Conservation (phyloP, 1,284 basidiomycete genomes). For the Cutaneotrichosporon sp. region DNA sequence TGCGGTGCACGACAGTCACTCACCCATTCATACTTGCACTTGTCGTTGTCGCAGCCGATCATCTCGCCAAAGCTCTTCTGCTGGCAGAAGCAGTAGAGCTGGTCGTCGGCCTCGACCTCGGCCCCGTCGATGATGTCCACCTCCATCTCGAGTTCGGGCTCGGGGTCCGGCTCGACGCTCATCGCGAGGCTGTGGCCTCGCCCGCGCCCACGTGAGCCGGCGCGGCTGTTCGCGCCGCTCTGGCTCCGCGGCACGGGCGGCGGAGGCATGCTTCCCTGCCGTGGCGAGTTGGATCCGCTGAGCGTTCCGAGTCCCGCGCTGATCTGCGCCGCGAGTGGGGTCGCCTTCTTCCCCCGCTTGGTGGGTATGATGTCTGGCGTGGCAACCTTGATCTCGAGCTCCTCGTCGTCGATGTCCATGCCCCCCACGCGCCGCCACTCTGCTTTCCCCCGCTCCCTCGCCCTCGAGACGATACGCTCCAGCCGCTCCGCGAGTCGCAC, state of each 20-base stretch:
- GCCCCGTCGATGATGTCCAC: constrained; percentile 29
- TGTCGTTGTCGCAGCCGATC: constrained; percentile 86
- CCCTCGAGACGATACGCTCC: constrained; percentile 46
- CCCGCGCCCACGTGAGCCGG: neutral
- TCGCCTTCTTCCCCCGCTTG: constrained; percentile 5
- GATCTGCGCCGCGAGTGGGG: constrained; percentile 10
- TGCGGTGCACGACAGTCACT: constrained; percentile 37
- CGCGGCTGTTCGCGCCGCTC: neutral
- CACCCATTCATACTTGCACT: constrained; percentile 90
- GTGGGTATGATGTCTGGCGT: neutral
- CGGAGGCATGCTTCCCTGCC: constrained; percentile 13
- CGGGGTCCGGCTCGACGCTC: constrained; percentile 4
- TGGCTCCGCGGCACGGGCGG: constrained; percentile 16
- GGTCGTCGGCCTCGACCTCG: constrained; percentile 51
- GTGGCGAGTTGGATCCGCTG: neutral
- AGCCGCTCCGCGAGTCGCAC: constrained; percentile 48
- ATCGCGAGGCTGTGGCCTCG: neutral
- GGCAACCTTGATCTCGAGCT: neutral
- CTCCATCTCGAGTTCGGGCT: constrained; percentile 20
- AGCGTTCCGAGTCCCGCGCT: neutral
- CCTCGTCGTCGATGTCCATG: constrained; percentile 41
- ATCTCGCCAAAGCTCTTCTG: constrained; percentile 88
- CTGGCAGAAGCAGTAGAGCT: constrained; percentile 85
- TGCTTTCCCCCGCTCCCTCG: constrained; percentile 43
- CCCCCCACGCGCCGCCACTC: constrained; percentile 52